Evolutionary conservation across 2,329 filamentous ascomycete species (phyloP), one percentile per base, ranked within the genome.

Genomic region (Cercospora sp.): DNA sequence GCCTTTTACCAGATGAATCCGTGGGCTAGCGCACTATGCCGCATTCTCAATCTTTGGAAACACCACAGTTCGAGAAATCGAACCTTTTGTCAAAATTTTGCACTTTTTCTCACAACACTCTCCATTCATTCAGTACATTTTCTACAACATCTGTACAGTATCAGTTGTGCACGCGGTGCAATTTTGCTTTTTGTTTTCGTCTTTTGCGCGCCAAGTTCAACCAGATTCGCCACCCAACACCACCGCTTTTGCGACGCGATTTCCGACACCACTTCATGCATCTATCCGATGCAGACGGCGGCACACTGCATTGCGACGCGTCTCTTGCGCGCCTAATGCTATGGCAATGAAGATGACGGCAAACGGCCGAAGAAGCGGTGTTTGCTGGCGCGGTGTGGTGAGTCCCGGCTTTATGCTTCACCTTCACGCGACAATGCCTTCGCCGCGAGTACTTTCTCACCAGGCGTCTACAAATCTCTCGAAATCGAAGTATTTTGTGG

Each of bases 1-100:
- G 74, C 74, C 74, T 76, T 76, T 76, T 76, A 76, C 74, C 74
- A 76, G 74, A 75, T 75, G 72, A 74, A 75, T 75, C 74, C 73
- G 73, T 75, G 74, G 72, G 69, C 66, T 70, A 75, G 72, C 72
- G 68, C 74, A 73, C 60, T 61, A 72, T 55, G 73, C 74, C 70
- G 73, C 73, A 68, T 75, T 72, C 39, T 72, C 71, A 75, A 75
- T 76, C 73, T 72, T 72, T 72, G 70, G 70, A 69, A 72, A 16
- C 9, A 16, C 33, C 16, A 39, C 23, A 66, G 66, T 63, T 69
- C 65, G 51, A 59, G 13, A 60, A 16, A 28, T 23, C 55, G 66
- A 68, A 60, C 64, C 67, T 70, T 72, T 72, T 72, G 70, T 31
- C n/a, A 16, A 65, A 66, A 62, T 57, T 63, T 28, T 23, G 28